Base-by-base conservation (phyloP, 805 yeast species). In the Ogataea glucozyma region DNA sequence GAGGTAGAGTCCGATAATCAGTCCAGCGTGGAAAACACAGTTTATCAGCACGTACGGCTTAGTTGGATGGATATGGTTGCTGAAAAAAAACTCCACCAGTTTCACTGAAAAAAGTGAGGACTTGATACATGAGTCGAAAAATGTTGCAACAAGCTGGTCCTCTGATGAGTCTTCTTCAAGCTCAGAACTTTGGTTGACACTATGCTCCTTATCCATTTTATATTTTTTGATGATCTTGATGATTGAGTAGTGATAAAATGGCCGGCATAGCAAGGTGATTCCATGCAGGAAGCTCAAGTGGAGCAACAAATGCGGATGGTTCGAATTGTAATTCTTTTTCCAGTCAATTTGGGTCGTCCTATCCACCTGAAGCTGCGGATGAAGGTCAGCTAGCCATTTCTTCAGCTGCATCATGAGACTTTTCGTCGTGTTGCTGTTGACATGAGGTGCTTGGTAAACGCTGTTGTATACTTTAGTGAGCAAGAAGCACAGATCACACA, bases 221-320 rank as follows among this genome's bases (percentile, higher is more conserved):
- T 33, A 49, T 42, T 38, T 49, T 54, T 32, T 44, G 39, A 31
- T 44, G 32, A 32, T 53, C 47, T 38, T 51, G 42, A 13, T 33
- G 22, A 64, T 55, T 26, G 57, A 43, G 46, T 61, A 67, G 49
- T 69, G 64, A 53, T 68, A 69, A 43, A 70, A 71, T 5, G 77
- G 75, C 14, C 72, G 57, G 27, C 71, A 57, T n/a, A 72, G 52
- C 22, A 71, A 44, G 31, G 67, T 56, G 11, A 69, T 61, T 0
- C 67, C 68, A 45, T 61, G 61, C n/a, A 71, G 52, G 31, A 70
- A 66, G 10, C 61, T 55, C 4, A 69, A 53, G 50, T 71, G 72
- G 3, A 68, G 56, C 7, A 67, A 42, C 21, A 67, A 49, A 6
- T 61, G 48, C 22, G 60, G 54, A 27, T 50, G 52, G 41, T 58